Percentiles rank a stretch among this genome's conserved stretches.
Conservation (phyloP, 768 basidiomycete species). For the Tricholoma saponaceum region DNA sequence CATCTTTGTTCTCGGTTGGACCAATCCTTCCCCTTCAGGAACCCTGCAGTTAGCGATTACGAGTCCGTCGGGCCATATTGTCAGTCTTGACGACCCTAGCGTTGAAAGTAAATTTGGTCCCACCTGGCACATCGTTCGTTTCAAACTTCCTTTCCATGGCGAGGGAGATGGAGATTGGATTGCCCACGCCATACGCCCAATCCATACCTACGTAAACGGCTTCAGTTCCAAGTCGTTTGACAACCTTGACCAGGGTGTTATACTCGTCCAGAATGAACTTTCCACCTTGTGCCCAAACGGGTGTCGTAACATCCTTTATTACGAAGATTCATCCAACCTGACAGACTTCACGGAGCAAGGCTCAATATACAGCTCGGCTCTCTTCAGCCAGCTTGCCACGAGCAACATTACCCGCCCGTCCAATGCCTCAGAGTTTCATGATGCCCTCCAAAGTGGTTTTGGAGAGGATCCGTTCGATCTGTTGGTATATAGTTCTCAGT, state of each 20-base stretch:
- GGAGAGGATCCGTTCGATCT: neutral
- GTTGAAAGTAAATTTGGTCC: neutral
- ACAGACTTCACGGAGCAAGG: neutral
- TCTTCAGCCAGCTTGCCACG: neutral
- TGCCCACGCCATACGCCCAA: neutral
- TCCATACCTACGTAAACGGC: neutral
- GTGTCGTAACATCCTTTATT: neutral
- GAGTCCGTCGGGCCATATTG: neutral
- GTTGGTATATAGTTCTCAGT: neutral
- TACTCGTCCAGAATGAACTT: neutral
- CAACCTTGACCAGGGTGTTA: neutral
- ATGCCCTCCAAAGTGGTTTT: neutral
- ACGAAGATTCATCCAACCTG: neutral
- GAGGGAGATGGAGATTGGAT: neutral
- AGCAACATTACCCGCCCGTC: neutral
- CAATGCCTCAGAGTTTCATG: neutral
- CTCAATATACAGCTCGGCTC: neutral
- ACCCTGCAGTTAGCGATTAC: neutral
- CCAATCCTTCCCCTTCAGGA: neutral
- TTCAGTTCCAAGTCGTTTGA: neutral
- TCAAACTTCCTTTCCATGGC: neutral
- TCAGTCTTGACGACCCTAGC: neutral
- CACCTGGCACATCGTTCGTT: neutral
- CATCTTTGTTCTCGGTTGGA: neutral
- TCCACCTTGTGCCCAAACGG: neutral